phyloP scores from a whole-genome alignment of 768 basidiomycete species.

The Tricholomella constricta region DNA sequence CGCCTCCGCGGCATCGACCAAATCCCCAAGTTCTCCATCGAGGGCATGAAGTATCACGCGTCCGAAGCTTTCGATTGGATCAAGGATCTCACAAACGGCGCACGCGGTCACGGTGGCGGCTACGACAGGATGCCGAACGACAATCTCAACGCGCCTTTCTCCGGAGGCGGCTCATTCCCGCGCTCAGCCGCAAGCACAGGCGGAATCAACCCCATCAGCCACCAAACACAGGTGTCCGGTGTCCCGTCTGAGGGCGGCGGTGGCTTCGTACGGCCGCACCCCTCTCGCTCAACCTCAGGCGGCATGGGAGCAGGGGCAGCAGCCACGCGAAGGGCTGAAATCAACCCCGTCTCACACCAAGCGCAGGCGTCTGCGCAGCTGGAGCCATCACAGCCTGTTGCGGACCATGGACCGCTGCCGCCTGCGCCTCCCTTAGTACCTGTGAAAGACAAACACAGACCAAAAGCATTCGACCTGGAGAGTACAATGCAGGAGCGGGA shows the following conservation, averaged over 20 bases:
- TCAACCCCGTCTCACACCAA: constrained; percentile 47
- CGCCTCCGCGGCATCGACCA: constrained; percentile 71
- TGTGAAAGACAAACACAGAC: constrained; percentile 12
- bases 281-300: constrained; percentile 12
- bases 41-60: constrained; percentile 51
- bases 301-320: constrained; percentile 1
- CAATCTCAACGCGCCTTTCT: constrained; percentile 1
- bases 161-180: constrained; percentile 1
- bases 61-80: constrained; percentile 46
- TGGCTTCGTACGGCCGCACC: constrained; percentile 34
- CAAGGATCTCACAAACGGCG: constrained; percentile 33
- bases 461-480: constrained; percentile 16
- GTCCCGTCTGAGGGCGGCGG: constrained; percentile 21
- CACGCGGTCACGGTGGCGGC: constrained; percentile 24
- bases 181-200: constrained; percentile 7
- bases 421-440: constrained; percentile 1
- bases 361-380: constrained; percentile 31
- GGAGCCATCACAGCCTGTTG: background rate
- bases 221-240: constrained; percentile 24
- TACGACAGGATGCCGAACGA: constrained; percentile 12
- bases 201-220: constrained; percentile 39
- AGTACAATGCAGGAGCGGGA: constrained; percentile 33
- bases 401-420: constrained; percentile 12
- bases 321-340: constrained; percentile 25
- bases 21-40: constrained; percentile 65